A percentile compares a stretch with the other conserved stretches of the same genome.
These are phyloP conservation scores for Hirsutella rhossiliensis DNA, from an alignment of 2,329 filamentous ascomycete genomes.

Conservation along the genomic window DNA sequence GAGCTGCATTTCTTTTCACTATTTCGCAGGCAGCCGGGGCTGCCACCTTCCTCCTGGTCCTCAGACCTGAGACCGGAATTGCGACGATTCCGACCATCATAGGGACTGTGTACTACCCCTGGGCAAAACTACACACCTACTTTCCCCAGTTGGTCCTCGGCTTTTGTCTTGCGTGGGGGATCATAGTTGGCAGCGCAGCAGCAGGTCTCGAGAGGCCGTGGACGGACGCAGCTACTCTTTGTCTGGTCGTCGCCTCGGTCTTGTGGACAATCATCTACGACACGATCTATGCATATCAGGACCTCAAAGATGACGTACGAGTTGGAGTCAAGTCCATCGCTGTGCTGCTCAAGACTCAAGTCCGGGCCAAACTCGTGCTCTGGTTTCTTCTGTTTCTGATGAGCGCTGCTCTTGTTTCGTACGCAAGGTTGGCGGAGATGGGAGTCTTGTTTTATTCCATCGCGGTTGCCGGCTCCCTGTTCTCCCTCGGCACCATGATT, in stretches of 20 bases:
- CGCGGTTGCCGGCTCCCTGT: neutral
- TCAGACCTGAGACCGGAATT: slow-evolving; percentile 12
- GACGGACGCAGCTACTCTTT: slow-evolving; percentile 11
- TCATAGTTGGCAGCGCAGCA: slow-evolving; percentile 16
- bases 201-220: slow-evolving; percentile 11
- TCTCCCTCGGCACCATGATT: neutral
- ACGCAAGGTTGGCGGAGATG: neutral
- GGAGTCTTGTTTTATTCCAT: neutral
- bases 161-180: slow-evolving; percentile 17
- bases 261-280: slow-evolving; percentile 22
- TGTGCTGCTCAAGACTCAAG: slow-evolving; percentile 8
- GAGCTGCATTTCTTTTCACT: slow-evolving; percentile 17
- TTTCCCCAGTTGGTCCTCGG: slow-evolving; percentile 22
- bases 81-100: slow-evolving; percentile 15
- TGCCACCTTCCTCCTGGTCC: slow-evolving; percentile 3
- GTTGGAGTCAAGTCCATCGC: slow-evolving; percentile 20
- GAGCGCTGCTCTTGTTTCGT: neutral
- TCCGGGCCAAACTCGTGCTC: neutral
- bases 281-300: slow-evolving; percentile 23
- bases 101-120: slow-evolving; percentile 19
- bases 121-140: slow-evolving; percentile 22
- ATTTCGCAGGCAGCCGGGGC: slow-evolving; percentile 12
- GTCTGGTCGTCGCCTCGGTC: slow-evolving; percentile 14
- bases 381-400: neutral
- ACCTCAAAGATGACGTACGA: slow-evolving; percentile 18